Base-by-base conservation (phyloP, 495 filamentous ascomycete species). In the Trichoderma asperelloides region DNA sequence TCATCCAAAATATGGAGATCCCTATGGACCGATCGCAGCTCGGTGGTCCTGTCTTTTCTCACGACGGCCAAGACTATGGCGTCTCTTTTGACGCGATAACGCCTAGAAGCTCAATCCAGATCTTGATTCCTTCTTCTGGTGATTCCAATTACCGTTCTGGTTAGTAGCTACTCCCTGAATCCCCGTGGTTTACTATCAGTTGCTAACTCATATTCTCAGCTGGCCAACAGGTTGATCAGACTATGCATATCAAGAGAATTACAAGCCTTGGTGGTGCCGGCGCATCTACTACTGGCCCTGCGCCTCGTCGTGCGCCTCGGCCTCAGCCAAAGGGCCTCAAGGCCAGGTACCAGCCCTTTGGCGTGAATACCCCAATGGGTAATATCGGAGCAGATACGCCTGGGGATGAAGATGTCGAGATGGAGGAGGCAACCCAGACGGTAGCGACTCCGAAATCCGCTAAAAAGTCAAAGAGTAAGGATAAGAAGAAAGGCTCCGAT, bases 311-410 rank as follows among this genome's bases (percentile, higher is more conserved):
- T 25, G 55, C 74, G 13, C 70, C 78, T 40, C 74, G 81, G 25
- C 70, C 76, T n/a, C 81, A 83, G 64, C 81, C 81, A 27, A 71
- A 77, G 64, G 77, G 76, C n/a, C 72, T 83, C 33, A 80, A 71
- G 70, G 69, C 73, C 60, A 78, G 81, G 43, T 81, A 74, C 68
- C 73, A 71, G 18, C 79, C 81, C 2, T 75, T 81, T 47, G 81
- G 81, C 8, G 78, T 78, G 28, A 68, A 75, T 6, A 72, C 67
- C 28, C 67, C 71, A 12, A 27, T 49, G 4, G 62, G 65, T 49
- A 68, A 68, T 25, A 68, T 69, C 41, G 71, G 69, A n/a, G 62
- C 68, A 7, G 71, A 72, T 16, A 67, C 66, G 8, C 65, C 71
- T 62, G 3, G 72, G 72, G 63, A 68, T 45, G 11, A 67, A 70